phyloP scores from a whole-genome alignment of 345 rosid species.

The Mallotus nudiflorus region DNA sequence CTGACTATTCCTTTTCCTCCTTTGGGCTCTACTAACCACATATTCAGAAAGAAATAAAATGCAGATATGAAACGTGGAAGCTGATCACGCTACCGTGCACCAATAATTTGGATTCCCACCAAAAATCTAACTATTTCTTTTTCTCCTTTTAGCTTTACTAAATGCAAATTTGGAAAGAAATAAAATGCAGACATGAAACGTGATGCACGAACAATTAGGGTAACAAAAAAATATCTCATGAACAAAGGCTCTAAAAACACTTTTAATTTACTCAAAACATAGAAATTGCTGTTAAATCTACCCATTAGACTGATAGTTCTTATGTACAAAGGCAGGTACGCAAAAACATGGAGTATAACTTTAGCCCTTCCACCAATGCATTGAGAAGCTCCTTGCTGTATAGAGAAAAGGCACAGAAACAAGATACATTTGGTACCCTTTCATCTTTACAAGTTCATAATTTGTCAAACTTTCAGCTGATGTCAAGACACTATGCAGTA shows the following conservation, averaged over 20 bases:
- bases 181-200: neutral
- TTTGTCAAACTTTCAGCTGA: slow-evolving; percentile 12
- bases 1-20: neutral
- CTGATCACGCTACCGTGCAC: neutral
- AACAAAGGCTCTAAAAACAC: slow-evolving; percentile 7
- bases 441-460: slow-evolving; percentile 21
- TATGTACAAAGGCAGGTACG: slow-evolving; percentile 22
- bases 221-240: neutral
- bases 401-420: slow-evolving; percentile 19
- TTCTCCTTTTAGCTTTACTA: neutral
- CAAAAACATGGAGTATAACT: slow-evolving; percentile 15
- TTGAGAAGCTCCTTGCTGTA: slow-evolving; percentile 14
- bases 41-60: neutral
- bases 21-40: neutral
- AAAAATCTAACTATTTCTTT: neutral
- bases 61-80: neutral
- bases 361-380: slow-evolving; percentile 16
- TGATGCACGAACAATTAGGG: neutral
- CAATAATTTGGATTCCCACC: neutral
- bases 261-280: slow-evolving; percentile 15
- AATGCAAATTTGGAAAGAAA: neutral
- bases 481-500: slow-evolving; percentile 2
- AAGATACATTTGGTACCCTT: slow-evolving; percentile 23
- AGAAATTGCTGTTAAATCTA: slow-evolving; percentile 12
- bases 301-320: slow-evolving; percentile 15